Evolutionary conservation across 2,329 filamentous ascomycete genomes (phyloP), one percentile per base, ranked within the genome.

Genomic region (Fusarium graminum): DNA sequence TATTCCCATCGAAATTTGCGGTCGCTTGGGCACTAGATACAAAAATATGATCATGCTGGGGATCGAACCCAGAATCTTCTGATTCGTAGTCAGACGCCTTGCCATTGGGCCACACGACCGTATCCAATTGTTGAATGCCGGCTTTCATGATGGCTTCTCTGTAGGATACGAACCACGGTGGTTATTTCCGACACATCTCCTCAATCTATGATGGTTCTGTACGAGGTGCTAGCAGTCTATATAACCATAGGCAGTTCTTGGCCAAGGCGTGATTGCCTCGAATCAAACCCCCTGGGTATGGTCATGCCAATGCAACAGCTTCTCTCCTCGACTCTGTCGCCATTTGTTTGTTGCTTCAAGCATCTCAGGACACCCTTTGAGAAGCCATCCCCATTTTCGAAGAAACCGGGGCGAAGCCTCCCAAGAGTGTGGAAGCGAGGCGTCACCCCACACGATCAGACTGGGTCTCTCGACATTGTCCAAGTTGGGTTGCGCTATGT

Each of bases 71-170:
- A 68, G 59, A 68, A 72, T 72, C 69, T 72, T 68, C 69, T 71
- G 69, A 71, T 72, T 72, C 69, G 69, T 72, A 72, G 69, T 69
- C 69, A 72, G 69, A 71, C 67, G 69, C 69, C 67, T 70, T 70
- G 65, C 69, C 68, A 67, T 67, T 67, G 63, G 63, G 62, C 63
- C 62, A 66, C 63, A 55, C 53, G 61, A 64, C 61, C 61, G 47
- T 54, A 13, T 42, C 26, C 16, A 13, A n/a, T 55, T 61, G 41
- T 29, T 46, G 41, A 29, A 6, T 13, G 4, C 3, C 58, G 13
- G 7, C 2, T 40, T 6, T 8, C 16, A 0, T 38, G 40, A 40
- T 16, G 0, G 9, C 3, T 3, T 0, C 22, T 60, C 14, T 60
- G 8, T 60, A 34, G 13, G 2, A 6, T 4, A 25, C 2, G 13